Conservation (phyloP, 495 filamentous ascomycete genomes). For the Hyaloscypha bicolor region DNA sequence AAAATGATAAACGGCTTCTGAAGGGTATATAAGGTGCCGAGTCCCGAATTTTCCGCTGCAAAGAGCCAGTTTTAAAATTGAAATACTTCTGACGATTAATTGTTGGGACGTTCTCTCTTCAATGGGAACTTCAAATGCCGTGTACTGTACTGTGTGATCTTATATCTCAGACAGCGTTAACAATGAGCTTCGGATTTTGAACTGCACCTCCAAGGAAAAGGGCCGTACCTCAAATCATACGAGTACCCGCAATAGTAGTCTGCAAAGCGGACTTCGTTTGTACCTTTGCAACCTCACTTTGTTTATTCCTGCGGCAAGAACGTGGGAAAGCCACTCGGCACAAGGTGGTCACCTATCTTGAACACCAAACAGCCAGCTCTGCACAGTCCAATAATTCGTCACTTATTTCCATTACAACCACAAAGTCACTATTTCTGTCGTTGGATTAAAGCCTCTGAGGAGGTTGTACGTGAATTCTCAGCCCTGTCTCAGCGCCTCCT, state of each 20-base stretch:
- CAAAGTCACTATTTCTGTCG: too few species aligned
- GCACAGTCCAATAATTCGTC: too few species aligned
- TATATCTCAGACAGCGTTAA: too few species aligned
- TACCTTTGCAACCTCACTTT: too few species aligned
- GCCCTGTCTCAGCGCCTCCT: neutral
- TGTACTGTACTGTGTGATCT: neutral
- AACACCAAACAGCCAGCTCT: neutral
- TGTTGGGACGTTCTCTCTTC: neutral
- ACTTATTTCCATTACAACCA: neutral
- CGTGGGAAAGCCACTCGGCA: neutral
- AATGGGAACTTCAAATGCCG: neutral
- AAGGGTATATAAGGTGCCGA: neutral
- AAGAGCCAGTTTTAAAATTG: neutral
- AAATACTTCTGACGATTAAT: neutral
- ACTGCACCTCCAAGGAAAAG: too few species aligned
- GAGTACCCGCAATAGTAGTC: neutral
- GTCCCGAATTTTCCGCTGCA: neutral
- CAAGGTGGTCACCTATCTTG: neutral
- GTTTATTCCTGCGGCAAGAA: neutral
- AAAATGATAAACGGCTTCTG: neutral
- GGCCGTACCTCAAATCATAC: neutral
- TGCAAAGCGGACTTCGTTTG: neutral
- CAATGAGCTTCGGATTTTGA: too few species aligned
- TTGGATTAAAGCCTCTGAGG: neutral
- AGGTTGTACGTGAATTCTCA: neutral